Percentiles rank a stretch among this genome's conserved stretches.
These are phyloP conservation scores for Zygosaccharomyces kombuchaensis DNA, from an alignment of 805 yeast genomes.

Conservation along the genomic window DNA sequence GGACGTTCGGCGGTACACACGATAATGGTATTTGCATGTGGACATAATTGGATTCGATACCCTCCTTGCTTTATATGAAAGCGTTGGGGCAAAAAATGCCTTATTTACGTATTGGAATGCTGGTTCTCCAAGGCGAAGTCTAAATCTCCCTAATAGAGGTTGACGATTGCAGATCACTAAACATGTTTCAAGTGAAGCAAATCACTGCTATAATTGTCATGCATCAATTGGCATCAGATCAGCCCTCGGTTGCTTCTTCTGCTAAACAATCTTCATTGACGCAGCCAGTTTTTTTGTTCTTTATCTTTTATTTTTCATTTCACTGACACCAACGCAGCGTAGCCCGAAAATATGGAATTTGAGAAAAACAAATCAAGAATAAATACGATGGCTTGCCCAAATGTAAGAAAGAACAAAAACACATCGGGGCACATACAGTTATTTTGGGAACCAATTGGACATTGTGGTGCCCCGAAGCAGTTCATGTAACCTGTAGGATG, in stretches of 20 bases:
- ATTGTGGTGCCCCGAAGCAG: not conserved
- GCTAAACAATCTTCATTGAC: not conserved
- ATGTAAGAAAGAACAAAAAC: not conserved
- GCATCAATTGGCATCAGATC: not conserved
- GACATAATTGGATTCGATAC: not conserved
- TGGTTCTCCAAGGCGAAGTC: not conserved
- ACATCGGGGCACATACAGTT: not conserved
- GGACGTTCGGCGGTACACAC: not conserved
- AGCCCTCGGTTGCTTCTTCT: not conserved
- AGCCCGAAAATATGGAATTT: not conserved
- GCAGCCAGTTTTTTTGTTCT: slow-evolving; percentile 2
- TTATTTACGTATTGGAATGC: slow-evolving; percentile 3
- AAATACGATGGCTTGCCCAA: slow-evolving; percentile 6
- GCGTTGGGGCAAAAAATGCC: not conserved
- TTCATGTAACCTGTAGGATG: not conserved
- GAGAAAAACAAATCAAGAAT: not conserved
- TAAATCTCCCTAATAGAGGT: not conserved
- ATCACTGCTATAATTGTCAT: slow-evolving; percentile 1
- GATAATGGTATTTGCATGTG: not conserved
- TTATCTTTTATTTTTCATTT: not conserved
- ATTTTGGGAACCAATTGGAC: not conserved
- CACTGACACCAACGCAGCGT: not conserved
- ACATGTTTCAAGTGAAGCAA: not conserved
- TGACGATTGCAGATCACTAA: not conserved
- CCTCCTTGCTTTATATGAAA: not conserved